phyloP scores from a whole-genome alignment of 805 yeast species.

The Barnettozyma wickerhamii region DNA sequence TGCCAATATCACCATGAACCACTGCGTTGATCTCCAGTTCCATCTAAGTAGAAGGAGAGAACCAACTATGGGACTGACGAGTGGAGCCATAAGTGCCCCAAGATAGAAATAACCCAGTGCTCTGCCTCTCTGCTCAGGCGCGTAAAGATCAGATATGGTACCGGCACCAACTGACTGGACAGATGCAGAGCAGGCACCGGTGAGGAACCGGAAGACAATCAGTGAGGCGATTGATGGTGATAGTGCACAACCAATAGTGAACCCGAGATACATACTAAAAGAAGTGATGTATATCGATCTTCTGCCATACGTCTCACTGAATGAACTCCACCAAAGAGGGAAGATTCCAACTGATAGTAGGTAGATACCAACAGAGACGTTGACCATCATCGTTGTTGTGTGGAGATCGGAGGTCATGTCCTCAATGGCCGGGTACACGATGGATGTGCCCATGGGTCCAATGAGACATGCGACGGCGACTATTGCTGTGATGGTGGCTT shows the following conservation, averaged over 20 bases:
- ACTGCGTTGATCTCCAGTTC: conserved; percentile 90
- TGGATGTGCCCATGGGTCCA: conserved; percentile 90
- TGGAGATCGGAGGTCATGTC: conserved; percentile 50
- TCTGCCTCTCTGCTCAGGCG: conserved; percentile 63
- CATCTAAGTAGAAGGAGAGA: conserved; percentile 66
- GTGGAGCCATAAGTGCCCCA: conserved; percentile 79
- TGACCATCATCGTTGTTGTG: conserved; percentile 58
- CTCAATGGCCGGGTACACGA: conserved; percentile 72
- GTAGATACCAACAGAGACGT: conserved; percentile 78
- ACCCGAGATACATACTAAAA: conserved; percentile 56
- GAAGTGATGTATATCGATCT: conserved; percentile 69
- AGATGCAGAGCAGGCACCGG: conserved; percentile 80
- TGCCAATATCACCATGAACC: conserved; percentile 71
- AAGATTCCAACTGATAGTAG: conserved; percentile 68
- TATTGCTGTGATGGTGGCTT: conserved; percentile 52
- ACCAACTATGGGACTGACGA: conserved; percentile 75
- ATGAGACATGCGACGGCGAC: conserved; percentile 72
- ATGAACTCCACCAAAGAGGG: conserved; percentile 87
- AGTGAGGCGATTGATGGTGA: conserved; percentile 57
- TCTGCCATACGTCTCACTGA: conserved; percentile 73
- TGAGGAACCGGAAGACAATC: conserved; percentile 62
- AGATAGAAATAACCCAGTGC: conserved; percentile 79
- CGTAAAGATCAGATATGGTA: conserved; percentile 69
- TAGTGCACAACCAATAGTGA: conserved; percentile 68
- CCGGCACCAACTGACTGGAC: conserved; percentile 93